Percentiles rank a stretch among this genome's conserved stretches.
These are phyloP conservation scores for Beta macrorhiza DNA, from an alignment of 179 eudicot genomes.

Conservation along the genomic window DNA sequence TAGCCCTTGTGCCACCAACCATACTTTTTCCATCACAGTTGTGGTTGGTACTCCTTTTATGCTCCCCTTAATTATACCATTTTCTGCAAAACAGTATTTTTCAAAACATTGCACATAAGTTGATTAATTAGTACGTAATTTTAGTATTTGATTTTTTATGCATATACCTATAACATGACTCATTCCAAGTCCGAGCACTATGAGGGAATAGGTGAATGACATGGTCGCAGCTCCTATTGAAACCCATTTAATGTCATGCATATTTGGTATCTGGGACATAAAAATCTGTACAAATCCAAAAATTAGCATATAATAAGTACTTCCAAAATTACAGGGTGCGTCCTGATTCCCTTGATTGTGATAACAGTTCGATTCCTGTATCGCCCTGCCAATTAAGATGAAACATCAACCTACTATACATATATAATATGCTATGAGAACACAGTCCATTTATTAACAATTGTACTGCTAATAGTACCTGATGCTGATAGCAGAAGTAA, in stretches of 20 bases:
- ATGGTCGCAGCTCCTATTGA: constrained; percentile 73
- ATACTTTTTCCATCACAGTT: constrained; percentile 53
- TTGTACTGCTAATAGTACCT: constrained; percentile 36
- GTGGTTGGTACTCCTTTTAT: constrained; percentile 45
- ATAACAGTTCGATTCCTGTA: constrained; percentile 74
- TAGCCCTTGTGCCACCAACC: constrained; percentile 66
- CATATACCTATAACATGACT: constrained; percentile 55
- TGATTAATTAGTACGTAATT: neutral
- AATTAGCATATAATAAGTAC: constrained; percentile 53
- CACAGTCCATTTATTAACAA: too few relatives aligned
- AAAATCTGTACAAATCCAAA: constrained; percentile 63
- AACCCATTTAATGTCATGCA: constrained; percentile 66
- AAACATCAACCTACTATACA: constrained; percentile 14
- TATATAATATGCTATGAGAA: neutral
- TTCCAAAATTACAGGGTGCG: constrained; percentile 53
- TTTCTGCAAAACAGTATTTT: constrained; percentile 34
- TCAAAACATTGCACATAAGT: neutral
- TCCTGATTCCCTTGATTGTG: constrained; percentile 55
- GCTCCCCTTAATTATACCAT: constrained; percentile 55
- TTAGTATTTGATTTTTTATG: neutral
- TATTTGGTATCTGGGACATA: constrained; percentile 76
- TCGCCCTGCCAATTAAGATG: constrained; percentile 51
- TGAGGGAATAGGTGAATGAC: constrained; percentile 75
- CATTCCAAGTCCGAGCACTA: constrained; percentile 67
- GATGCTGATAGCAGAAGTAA: constrained; percentile 66